Evolutionary conservation across 768 basidiomycete species (phyloP), one percentile per base, ranked within the genome.

Genomic region (Lentinula sp.): DNA sequence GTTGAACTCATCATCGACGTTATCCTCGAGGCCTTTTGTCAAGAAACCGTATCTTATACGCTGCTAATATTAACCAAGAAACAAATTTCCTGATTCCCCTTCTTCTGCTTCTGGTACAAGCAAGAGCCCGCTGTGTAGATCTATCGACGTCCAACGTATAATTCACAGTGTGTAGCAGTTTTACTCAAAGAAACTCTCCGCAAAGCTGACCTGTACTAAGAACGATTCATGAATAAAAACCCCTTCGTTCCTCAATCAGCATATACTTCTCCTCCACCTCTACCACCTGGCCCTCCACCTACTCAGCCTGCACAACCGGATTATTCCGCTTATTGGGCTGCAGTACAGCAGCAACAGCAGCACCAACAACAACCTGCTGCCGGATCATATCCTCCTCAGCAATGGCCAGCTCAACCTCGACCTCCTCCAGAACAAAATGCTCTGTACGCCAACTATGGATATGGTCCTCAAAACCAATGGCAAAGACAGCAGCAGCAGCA

Each of bases 361-460:
- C 77, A 77, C 49, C 81, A 81, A n/a, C 46, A 48, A 48, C 46
- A 48, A 39, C 34, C 53, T 13, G 32, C 35, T 5, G 53, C 40
- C 31, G 85, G 84, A 66, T 79, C 81, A 23, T 79, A 80, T 54
- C 82, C 79, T 62, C 82, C 79, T 62, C 87, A 90, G 71, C 89
- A 87, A 87, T 78, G 76, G 56, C 71, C 83, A 13, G 79, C 85
- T 3, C 87, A 85, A 69, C 80, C 84, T 48, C 78, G 87, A 53
- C 87, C 88, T 35, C 78, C 89, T 35, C 78, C 88, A 13, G 89
- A 93, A 65, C 91, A 93, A 69, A 89, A 87, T 69, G 87, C 89
- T 28, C 74, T 95, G 21, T 95, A 95, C 69, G 91, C 92, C 1
- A 94, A 94, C 70, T 95, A 95, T 69, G 93, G 93, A 35, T 95